Evolutionary conservation across 495 filamentous ascomycete species (phyloP).

Genomic region (Aspergillus sparsus): DNA sequence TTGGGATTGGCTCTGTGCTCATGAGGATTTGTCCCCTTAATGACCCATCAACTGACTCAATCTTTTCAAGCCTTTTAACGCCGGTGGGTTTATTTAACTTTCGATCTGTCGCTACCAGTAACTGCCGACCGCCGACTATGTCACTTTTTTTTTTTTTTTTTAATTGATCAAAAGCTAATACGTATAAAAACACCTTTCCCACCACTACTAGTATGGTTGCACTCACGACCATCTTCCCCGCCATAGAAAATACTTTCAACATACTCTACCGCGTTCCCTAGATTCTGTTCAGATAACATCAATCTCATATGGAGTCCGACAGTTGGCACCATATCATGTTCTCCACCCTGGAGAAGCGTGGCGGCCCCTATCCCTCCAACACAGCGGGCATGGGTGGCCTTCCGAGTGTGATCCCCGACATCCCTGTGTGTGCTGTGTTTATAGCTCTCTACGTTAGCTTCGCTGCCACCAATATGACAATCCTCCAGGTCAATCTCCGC

Average conservation of each 20-base stretch:
- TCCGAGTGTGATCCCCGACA: slow-evolving; percentile 58
- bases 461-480: slow-evolving; percentile 63
- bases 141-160: neutral
- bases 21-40: neutral
- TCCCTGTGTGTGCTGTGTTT: slow-evolving; percentile 66
- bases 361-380: slow-evolving; percentile 42
- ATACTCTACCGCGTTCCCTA: neutral
- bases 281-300: neutral
- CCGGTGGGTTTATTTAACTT: no score
- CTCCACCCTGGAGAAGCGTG: slow-evolving; percentile 18
- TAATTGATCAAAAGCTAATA: neutral
- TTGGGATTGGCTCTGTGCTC: neutral
- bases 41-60: neutral
- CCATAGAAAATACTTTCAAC: neutral
- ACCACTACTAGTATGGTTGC: neutral
- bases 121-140: neutral
- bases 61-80: no score
- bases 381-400: slow-evolving; percentile 59
- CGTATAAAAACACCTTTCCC: neutral
- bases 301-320: neutral
- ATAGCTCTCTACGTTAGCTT: slow-evolving; percentile 61
- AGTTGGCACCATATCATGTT: slow-evolving; percentile 7
- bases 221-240: neutral
- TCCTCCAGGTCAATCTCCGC: slow-evolving; percentile 60
- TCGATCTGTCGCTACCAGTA: neutral